Evolutionary conservation across 495 filamentous ascomycete species (phyloP).

Genomic region (Ascobolus immersus): DNA sequence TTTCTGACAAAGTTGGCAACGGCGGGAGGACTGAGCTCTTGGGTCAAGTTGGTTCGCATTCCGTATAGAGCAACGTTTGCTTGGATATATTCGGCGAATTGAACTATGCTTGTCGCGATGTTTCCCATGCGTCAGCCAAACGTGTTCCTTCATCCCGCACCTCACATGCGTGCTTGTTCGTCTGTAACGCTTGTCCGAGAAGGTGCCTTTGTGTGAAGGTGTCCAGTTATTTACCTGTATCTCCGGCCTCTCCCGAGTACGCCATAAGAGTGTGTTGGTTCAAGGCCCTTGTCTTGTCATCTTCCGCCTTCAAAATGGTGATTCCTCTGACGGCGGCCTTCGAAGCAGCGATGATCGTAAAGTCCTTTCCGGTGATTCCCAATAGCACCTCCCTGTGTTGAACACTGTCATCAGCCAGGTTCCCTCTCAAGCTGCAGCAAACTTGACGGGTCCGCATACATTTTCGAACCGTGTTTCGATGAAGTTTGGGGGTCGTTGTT

Average conservation of each 20-base stretch:
- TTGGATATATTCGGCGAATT: slow-evolving; percentile 98
- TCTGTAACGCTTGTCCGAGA: too few species aligned
- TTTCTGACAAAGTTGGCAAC: slow-evolving; percentile 77
- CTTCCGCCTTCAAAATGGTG: slow-evolving; percentile 80
- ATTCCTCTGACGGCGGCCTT: slow-evolving; percentile 94
- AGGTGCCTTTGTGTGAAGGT: too few species aligned
- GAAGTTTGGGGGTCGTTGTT: too few species aligned
- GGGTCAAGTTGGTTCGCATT: slow-evolving; percentile 82
- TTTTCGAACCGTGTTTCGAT: too few species aligned
- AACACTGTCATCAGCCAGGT: slow-evolving; percentile 1
- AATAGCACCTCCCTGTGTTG: slow-evolving; percentile 75
- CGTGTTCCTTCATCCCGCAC: too few species aligned
- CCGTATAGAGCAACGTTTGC: slow-evolving; percentile 94
- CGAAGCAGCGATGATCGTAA: slow-evolving; percentile 86
- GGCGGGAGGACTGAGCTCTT: slow-evolving; percentile 48
- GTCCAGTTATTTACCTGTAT: slow-evolving; percentile 87
- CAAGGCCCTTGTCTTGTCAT: slow-evolving; percentile 81
- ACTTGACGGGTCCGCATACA: too few species aligned
- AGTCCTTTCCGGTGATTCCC: slow-evolving; percentile 96
- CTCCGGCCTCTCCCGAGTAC: slow-evolving; percentile 87
- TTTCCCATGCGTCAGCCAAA: slow-evolving; percentile 3
- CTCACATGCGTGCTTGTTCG: too few species aligned
- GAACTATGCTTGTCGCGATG: slow-evolving; percentile 30
- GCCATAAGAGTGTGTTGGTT: slow-evolving; percentile 90
- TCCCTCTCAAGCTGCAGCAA: too few species aligned